Conservation (phyloP, 2,329 filamentous ascomycete genomes). For the Myrmaecium sp. region DNA sequence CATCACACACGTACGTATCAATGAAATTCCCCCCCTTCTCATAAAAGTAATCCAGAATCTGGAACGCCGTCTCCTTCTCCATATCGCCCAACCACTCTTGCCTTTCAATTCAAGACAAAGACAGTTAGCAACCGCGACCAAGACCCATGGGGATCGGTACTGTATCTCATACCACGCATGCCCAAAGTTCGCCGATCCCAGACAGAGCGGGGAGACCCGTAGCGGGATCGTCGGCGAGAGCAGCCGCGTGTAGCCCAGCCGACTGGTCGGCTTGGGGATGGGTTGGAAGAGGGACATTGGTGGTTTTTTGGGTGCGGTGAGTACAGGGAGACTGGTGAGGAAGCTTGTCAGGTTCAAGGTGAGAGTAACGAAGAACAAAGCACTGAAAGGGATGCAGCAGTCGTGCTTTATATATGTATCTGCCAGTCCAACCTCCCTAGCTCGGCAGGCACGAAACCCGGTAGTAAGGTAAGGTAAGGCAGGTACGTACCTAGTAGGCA, state of each 20-base stretch:
- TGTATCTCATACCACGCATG: slow-evolving; percentile 25
- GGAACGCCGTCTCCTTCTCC: slow-evolving; percentile 40
- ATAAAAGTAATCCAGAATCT: slow-evolving; percentile 50
- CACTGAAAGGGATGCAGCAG: no score
- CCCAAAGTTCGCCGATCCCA: slow-evolving; percentile 39
- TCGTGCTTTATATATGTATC: no score
- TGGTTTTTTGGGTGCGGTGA: no score
- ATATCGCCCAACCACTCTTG: slow-evolving; percentile 39
- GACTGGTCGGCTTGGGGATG: slow-evolving; percentile 14
- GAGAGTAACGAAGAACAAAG: no score
- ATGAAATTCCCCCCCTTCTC: slow-evolving; percentile 56
- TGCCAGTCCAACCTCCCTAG: no score
- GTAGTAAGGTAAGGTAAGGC: no score
- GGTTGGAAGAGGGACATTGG: slow-evolving; percentile 12
- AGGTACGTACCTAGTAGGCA: no score
- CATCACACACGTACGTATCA: slow-evolving; percentile 31
- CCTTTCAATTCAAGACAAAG: slow-evolving; percentile 13
- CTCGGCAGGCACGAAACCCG: no score
- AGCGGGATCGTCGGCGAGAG: slow-evolving; percentile 34
- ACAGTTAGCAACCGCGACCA: no score
- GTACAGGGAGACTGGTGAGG: no score
- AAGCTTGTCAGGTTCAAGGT: no score
- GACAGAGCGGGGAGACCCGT: slow-evolving; percentile 35
- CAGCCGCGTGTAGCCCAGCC: slow-evolving; percentile 35
- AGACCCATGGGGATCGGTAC: no score